Conservation (phyloP, 345 rosid genomes). For the Salix arbutifolia region DNA sequence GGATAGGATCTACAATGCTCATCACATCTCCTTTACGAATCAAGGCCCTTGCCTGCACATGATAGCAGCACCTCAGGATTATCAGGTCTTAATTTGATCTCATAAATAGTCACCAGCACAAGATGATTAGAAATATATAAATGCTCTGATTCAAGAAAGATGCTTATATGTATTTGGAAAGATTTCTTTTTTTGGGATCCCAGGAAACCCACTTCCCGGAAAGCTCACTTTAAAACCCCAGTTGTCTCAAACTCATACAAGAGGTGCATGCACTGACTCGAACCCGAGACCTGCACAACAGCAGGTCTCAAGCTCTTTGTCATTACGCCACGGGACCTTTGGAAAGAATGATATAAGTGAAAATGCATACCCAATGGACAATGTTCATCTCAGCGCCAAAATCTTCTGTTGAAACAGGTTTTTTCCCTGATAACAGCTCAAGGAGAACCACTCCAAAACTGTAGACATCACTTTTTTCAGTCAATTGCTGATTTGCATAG, state of each 20-base stretch:
- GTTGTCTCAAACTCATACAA: too few species aligned
- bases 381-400: slow-evolving; percentile 83
- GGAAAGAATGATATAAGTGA: not conserved
- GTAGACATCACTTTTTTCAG: slow-evolving; percentile 95
- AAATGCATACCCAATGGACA: slow-evolving; percentile 75
- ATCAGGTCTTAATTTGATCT: not conserved
- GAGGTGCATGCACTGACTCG: too few species aligned
- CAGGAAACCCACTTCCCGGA: too few species aligned
- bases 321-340: not conserved
- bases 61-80: not conserved
- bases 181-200: not conserved
- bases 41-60: slow-evolving; percentile 72
- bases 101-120: not conserved
- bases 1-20: slow-evolving; percentile 65
- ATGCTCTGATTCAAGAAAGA: not conserved
- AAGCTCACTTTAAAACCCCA: too few species aligned
- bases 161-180: not conserved
- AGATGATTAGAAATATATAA: not conserved
- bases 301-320: too few species aligned
- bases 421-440: slow-evolving; percentile 85
- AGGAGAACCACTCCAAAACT: slow-evolving; percentile 97
- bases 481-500: slow-evolving; percentile 82
- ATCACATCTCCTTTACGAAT: slow-evolving; percentile 71
- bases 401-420: slow-evolving; percentile 77
- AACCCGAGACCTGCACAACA: too few species aligned